These are phyloP conservation scores for Fusarium newnesense DNA, from an alignment of 2,329 filamentous ascomycete genomes.

Conservation along the genomic window DNA sequence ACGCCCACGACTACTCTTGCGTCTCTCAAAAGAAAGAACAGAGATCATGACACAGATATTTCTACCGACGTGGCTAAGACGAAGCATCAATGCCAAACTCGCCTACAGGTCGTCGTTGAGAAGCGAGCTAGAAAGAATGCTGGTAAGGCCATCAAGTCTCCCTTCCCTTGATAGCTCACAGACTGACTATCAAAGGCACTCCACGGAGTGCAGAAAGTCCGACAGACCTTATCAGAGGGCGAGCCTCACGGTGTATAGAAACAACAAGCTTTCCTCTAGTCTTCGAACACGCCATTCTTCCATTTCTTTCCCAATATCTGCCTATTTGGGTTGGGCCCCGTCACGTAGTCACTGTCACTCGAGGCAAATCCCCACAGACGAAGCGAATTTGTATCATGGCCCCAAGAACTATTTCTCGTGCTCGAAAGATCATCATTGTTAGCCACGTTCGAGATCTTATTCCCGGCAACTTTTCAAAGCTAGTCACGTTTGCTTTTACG, in stretches of 20 bases:
- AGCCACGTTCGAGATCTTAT: constrained; percentile 55
- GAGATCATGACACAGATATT: constrained; percentile 3
- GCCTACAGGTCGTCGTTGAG: constrained; percentile 49
- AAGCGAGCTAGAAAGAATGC: constrained; percentile 47
- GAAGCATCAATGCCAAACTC: constrained; percentile 51
- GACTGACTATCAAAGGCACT: constrained; percentile 37
- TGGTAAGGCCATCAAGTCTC: constrained; percentile 27
- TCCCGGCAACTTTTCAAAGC: constrained; percentile 46
- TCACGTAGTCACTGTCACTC: constrained; percentile 53
- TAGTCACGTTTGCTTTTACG: constrained; percentile 52
- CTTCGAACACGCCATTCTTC: constrained; percentile 57
- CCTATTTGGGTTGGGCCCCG: constrained; percentile 55
- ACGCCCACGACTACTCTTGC: constrained; percentile 12
- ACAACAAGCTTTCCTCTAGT: constrained; percentile 52
- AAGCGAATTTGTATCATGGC: constrained; percentile 57
- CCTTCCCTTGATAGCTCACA: not conserved
- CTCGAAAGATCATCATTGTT: constrained; percentile 52
- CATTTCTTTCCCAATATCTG: constrained; percentile 55
- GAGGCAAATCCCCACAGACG: constrained; percentile 49
- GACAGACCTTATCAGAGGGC: constrained; percentile 42
- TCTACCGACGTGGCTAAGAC: constrained; percentile 43
- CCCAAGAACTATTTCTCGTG: constrained; percentile 46
- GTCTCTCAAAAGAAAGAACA: constrained; percentile 22
- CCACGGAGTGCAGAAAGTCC: constrained; percentile 48
- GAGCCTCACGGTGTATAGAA: constrained; percentile 47